Base-by-base conservation (phyloP, 768 basidiomycete species). In the Daedaleopsis nitida region DNA sequence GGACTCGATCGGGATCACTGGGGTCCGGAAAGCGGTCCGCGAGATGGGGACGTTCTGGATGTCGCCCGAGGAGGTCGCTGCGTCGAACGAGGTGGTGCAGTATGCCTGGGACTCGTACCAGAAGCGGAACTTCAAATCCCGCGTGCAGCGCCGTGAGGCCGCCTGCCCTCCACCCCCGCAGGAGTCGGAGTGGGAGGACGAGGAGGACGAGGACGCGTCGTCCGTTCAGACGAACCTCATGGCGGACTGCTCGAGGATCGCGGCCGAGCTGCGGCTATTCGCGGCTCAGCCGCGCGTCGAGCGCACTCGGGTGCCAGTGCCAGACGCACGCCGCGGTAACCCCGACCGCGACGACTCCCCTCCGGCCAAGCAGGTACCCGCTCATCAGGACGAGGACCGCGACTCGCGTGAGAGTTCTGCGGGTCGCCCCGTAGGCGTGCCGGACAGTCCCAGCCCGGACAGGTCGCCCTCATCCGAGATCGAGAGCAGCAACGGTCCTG, bases 41-140 rank as follows among this genome's bases (percentile, higher is more conserved):
- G 61, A 67, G 55, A 55, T 73, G 47, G 60, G 67, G 39, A 69
- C 69, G 27, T 73, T 73, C 66, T 73, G 65, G 65, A 66, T 70
- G 67, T 57, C 49, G 48, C 32, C 47, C 42, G 55, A 47, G 52
- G 63, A 67, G 19, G 23, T 61, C 23, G 19, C 27, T 12, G 38
- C 43, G 7, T n/a, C 52, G 24, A 16, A 23, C 44, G n/a, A 12
- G 19, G 38, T 52, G 47, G 63, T 60, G 11, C 19, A 48, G 24
- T 57, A 43, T 44, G 47, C 53, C 49, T 57, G 58, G 55, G 3
- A 57, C 16, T 55, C 54, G 45, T 64, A 64, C 50, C 4, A 24
- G 14, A 17, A 43, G 37, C 47, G 19, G 4, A n/a, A n/a, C n/a
- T n/a, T n/a, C n/a, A n/a, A n/a, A n/a, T n/a, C n/a, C n/a, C n/a